Percentiles rank a stretch among this genome's conserved stretches.
These are phyloP conservation scores for Azolla pinnata DNA, from an alignment of 75 land plant genomes.

Conservation along the genomic window DNA sequence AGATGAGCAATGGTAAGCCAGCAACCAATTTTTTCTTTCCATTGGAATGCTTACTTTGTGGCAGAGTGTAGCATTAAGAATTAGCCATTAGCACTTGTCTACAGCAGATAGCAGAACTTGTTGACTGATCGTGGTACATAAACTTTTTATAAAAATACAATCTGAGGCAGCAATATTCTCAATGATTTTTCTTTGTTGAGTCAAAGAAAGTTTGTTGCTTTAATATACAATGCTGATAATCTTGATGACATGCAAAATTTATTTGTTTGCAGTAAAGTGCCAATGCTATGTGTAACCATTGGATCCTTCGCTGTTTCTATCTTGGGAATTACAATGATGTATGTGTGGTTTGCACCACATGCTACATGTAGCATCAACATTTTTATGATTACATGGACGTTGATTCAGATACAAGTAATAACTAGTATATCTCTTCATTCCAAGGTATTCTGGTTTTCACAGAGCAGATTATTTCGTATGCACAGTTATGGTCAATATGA, in stretches of 20 bases:
- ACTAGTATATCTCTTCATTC: slow-evolving; percentile 44
- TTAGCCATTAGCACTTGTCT: no score
- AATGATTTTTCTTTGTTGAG: no score
- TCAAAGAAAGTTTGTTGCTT: no score
- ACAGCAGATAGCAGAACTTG: no score
- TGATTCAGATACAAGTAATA: slow-evolving; percentile 38
- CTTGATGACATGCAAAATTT: neutral
- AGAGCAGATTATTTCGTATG: no score
- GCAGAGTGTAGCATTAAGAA: no score
- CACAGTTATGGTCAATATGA: neutral
- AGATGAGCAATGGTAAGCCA: slow-evolving; percentile 20
- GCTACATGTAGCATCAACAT: slow-evolving; percentile 39
- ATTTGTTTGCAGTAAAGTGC: slow-evolving; percentile 16
- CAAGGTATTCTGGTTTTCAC: no score
- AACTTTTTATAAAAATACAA: no score
- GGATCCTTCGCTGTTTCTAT: slow-evolving; percentile 5
- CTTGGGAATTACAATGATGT: slow-evolving; percentile 14
- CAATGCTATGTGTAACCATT: slow-evolving; percentile 12
- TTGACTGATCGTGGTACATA: no score
- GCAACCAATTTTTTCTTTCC: no score
- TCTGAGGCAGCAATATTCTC: no score
- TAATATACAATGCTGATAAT: neutral
- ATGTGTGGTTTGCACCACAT: slow-evolving; percentile 27
- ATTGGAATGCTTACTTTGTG: no score
- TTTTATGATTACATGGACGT: slow-evolving; percentile 62